These are phyloP conservation scores for Penicilliopsis zonata DNA, from an alignment of 495 filamentous ascomycete genomes.

Conservation along the genomic window DNA sequence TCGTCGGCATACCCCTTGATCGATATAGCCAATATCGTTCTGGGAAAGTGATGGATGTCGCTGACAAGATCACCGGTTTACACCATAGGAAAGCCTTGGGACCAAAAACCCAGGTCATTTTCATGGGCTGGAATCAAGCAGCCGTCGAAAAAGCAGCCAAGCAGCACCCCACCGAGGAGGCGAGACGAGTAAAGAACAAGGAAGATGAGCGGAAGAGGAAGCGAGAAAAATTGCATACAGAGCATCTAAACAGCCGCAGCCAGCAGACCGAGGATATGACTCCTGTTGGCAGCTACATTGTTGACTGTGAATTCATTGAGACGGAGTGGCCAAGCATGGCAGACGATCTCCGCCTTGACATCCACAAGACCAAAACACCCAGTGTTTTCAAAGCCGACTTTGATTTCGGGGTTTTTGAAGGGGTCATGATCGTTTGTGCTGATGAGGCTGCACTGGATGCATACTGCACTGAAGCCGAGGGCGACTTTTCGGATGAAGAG, in stretches of 20 bases:
- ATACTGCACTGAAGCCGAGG: background rate
- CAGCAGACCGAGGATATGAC: background rate
- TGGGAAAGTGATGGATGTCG: background rate
- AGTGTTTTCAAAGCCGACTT: background rate
- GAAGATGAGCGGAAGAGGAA: background rate
- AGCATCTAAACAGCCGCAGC: background rate
- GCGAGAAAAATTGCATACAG: background rate
- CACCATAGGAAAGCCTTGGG: background rate
- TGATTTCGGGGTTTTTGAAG: background rate
- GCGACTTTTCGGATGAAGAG: background rate
- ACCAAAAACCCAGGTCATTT: background rate
- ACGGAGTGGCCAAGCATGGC: background rate
- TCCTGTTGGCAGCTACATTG: background rate
- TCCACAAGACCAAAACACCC: background rate
- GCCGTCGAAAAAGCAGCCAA: background rate
- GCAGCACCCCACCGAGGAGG: background rate
- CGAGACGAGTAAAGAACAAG: background rate
- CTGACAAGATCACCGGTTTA: background rate
- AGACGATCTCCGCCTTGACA: background rate
- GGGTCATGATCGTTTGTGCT: background rate
- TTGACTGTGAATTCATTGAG: background rate
- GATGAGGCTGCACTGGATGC: background rate
- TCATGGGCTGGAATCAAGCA: background rate
- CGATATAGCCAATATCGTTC: background rate
- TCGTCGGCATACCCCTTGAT: background rate